phyloP scores from a whole-genome alignment of 2,329 filamentous ascomycete genomes.

The Blastomyces percursus region DNA sequence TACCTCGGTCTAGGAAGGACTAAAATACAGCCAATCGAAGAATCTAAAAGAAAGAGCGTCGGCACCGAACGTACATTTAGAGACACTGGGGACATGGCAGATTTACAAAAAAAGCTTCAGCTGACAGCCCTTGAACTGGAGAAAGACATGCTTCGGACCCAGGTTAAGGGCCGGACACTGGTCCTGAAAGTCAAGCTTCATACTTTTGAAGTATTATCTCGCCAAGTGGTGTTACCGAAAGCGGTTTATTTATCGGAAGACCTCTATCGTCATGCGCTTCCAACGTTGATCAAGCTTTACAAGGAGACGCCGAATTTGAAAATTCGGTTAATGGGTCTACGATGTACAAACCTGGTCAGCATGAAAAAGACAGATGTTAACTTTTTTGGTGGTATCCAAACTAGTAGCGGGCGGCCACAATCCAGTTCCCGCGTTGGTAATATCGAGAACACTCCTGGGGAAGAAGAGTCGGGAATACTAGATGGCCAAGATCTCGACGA shows the following conservation, averaged over 20 bases:
- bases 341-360: slow-evolving; percentile 77
- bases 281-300: slow-evolving; percentile 73
- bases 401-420: not conserved
- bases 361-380: slow-evolving; percentile 69
- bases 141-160: slow-evolving; percentile 65
- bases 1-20: slow-evolving; percentile 82
- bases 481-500: not conserved
- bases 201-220: slow-evolving; percentile 81
- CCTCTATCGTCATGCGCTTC: slow-evolving; percentile 67
- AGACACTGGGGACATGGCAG: slow-evolving; percentile 58
- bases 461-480: not conserved
- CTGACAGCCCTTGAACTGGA: slow-evolving; percentile 75
- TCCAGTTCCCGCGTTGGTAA: not conserved
- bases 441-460: not conserved
- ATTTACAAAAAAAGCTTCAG: slow-evolving; percentile 66
- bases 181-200: slow-evolving; percentile 89
- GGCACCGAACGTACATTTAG: slow-evolving; percentile 87
- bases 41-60: slow-evolving; percentile 84
- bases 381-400: slow-evolving; percentile 55
- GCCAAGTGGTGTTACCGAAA: slow-evolving; percentile 65
- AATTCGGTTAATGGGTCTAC: slow-evolving; percentile 73
- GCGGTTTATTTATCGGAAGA: slow-evolving; percentile 66
- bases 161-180: slow-evolving; percentile 82
- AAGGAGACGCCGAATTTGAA: slow-evolving; percentile 71
- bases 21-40: slow-evolving; percentile 71